Evolutionary conservation across 2,329 filamentous ascomycete species (phyloP).

Genomic region (Geoglossum cookeanum): DNA sequence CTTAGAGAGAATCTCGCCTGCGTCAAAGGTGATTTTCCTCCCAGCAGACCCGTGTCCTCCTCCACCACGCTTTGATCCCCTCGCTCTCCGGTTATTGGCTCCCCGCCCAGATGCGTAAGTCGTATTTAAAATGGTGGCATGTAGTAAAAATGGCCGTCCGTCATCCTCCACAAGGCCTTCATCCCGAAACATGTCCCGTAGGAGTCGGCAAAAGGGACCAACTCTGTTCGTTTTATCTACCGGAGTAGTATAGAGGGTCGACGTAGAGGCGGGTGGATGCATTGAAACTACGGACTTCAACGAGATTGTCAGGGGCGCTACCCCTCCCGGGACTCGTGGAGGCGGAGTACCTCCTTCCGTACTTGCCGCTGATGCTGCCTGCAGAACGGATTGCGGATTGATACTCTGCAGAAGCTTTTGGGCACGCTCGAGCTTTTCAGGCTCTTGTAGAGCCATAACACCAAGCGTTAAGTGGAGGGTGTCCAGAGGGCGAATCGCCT

Average conservation of each 20-base stretch:
- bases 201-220: constrained; percentile 34
- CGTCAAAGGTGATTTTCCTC: constrained; percentile 27
- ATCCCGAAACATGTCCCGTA: constrained; percentile 35
- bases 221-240: constrained; percentile 33
- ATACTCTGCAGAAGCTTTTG: constrained; percentile 25
- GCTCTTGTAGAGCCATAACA: constrained; percentile 52
- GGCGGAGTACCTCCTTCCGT: constrained; percentile 18
- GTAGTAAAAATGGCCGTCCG: constrained; percentile 47
- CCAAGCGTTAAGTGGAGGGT: constrained; percentile 76
- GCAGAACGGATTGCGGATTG: constrained; percentile 23
- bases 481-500: constrained; percentile 55
- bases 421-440: constrained; percentile 29
- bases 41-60: constrained; percentile 6
- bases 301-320: constrained; percentile 23
- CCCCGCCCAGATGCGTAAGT: constrained; percentile 42
- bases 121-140: constrained; percentile 76
- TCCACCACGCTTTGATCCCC: constrained; percentile 11
- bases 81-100: constrained; percentile 8
- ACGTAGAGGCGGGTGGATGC: constrained; percentile 35
- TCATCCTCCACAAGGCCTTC: constrained; percentile 38
- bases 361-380: constrained; percentile 14
- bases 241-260: constrained; percentile 47
- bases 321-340: constrained; percentile 9
- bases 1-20: constrained; percentile 32
- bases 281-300: constrained; percentile 41